phyloP scores from a whole-genome alignment of 768 basidiomycete species.

The Amanita phalloides region DNA sequence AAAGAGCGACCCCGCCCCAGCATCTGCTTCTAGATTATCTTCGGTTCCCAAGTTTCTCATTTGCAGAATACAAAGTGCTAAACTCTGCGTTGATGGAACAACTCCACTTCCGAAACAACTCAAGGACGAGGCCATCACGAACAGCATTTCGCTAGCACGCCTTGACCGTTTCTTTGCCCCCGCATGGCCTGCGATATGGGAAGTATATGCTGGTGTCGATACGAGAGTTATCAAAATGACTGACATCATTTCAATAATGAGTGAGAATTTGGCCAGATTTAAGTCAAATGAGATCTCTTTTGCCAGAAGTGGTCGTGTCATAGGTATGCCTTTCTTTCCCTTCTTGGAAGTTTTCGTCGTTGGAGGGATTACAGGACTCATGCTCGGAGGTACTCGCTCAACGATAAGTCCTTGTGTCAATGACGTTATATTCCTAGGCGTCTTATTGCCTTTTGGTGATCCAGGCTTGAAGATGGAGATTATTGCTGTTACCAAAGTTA shows the following conservation, averaged over 20 bases:
- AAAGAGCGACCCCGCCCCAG: slow-evolving; percentile 46
- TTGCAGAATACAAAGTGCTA: slow-evolving; percentile 57
- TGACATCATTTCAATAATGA: slow-evolving; percentile 56
- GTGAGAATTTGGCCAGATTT: slow-evolving; percentile 43
- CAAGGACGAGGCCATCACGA: slow-evolving; percentile 50
- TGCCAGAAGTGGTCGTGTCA: slow-evolving; percentile 42
- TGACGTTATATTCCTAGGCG: background rate
- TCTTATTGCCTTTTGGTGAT: slow-evolving; percentile 9
- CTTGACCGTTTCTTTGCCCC: slow-evolving; percentile 5
- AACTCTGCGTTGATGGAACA: slow-evolving; percentile 58
- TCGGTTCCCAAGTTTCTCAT: slow-evolving; percentile 24
- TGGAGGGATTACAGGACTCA: slow-evolving; percentile 4
- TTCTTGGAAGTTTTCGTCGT: slow-evolving; percentile 4
- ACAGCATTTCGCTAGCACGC: slow-evolving; percentile 34
- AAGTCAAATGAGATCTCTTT: slow-evolving; percentile 68
- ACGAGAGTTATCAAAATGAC: slow-evolving; percentile 46
- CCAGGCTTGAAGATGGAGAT: slow-evolving; percentile 50
- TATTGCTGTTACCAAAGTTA: slow-evolving; percentile 30
- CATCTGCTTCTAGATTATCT: slow-evolving; percentile 11
- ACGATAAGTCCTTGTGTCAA: slow-evolving; percentile 4
- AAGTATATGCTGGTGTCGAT: slow-evolving; percentile 30
- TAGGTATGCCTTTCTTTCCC: slow-evolving; percentile 26
- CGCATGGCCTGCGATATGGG: slow-evolving; percentile 11
- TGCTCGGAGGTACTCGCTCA: slow-evolving; percentile 2
- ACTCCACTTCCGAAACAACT: slow-evolving; percentile 57